Evolutionary conservation across 2,329 filamentous ascomycete genomes (phyloP).

Genomic region (Talaromyces verruculosus): DNA sequence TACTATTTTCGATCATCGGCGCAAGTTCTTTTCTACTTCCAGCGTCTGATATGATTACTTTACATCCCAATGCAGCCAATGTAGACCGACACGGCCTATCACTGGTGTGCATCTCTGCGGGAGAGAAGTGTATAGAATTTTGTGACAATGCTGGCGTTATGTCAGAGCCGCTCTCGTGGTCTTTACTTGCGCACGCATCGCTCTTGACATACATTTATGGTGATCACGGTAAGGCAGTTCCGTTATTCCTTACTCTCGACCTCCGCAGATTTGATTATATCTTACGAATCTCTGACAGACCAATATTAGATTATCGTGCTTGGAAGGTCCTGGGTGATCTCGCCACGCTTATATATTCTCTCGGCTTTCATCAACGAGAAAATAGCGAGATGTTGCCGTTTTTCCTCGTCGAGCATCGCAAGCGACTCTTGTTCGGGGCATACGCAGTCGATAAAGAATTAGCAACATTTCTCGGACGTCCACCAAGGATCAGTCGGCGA

Average conservation of each 20-base stretch:
- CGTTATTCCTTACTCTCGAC: neutral
- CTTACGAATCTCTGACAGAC: neutral
- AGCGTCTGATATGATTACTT: slow-evolving; percentile 14
- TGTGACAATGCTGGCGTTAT: slow-evolving; percentile 28
- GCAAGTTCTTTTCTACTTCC: slow-evolving; percentile 22
- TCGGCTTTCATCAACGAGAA: slow-evolving; percentile 20
- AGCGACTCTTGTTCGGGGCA: slow-evolving; percentile 28
- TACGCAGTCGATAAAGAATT: slow-evolving; percentile 33
- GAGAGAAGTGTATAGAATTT: slow-evolving; percentile 33
- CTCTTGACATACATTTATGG: slow-evolving; percentile 30
- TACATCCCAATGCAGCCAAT: slow-evolving; percentile 15
- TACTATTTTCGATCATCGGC: slow-evolving; percentile 27
- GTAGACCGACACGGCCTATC: slow-evolving; percentile 22
- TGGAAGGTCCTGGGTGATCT: slow-evolving; percentile 24
- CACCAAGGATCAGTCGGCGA: slow-evolving; percentile 30
- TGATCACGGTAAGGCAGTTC: slow-evolving; percentile 22
- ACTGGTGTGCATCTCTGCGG: slow-evolving; percentile 25
- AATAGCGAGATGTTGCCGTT: slow-evolving; percentile 24
- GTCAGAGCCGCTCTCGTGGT: slow-evolving; percentile 32
- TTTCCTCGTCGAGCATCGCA: slow-evolving; percentile 32
- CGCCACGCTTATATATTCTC: slow-evolving; percentile 22
- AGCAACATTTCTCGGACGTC: slow-evolving; percentile 32
- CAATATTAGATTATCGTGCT: slow-evolving; percentile 21
- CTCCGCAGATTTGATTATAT: too few relatives aligned
- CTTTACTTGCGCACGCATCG: slow-evolving; percentile 27